Evolutionary conservation across 805 yeast species (phyloP).

Genomic region (Yarrowia yakushimensis): DNA sequence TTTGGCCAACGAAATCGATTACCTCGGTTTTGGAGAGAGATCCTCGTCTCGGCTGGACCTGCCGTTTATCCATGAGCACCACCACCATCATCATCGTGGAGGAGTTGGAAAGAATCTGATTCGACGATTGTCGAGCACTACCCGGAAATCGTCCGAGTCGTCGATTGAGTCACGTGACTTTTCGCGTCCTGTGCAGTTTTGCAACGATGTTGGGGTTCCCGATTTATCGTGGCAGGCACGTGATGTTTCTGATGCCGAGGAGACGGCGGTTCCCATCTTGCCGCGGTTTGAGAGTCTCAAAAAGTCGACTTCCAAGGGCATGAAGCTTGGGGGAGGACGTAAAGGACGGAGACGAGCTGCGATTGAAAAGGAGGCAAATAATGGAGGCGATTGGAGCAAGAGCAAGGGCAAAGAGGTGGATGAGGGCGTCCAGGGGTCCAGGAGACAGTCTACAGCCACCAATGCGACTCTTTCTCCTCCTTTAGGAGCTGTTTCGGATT

Average conservation of each 20-base stretch:
- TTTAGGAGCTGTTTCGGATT: neutral
- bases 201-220: conserved; percentile 1
- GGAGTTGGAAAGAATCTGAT: neutral
- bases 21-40: neutral
- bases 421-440: neutral
- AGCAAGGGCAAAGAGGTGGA: no score
- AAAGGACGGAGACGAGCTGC: neutral
- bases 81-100: neutral
- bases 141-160: neutral
- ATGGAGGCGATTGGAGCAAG: no score
- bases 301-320: conserved; percentile 1
- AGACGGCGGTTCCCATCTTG: neutral
- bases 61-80: neutral
- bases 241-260: conserved; percentile 9
- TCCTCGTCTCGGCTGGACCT: neutral
- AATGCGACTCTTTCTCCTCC: neutral
- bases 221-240: neutral
- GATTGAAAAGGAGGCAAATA: conserved; percentile 2
- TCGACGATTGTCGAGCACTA: neutral
- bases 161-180: conserved; percentile 11
- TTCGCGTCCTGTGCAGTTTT: conserved; percentile 15
- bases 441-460: neutral
- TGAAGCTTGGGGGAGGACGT: neutral
- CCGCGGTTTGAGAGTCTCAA: neutral
- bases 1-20: neutral